Evolutionary conservation across 768 basidiomycete genomes (phyloP).

Genomic region (Mycena pura): DNA sequence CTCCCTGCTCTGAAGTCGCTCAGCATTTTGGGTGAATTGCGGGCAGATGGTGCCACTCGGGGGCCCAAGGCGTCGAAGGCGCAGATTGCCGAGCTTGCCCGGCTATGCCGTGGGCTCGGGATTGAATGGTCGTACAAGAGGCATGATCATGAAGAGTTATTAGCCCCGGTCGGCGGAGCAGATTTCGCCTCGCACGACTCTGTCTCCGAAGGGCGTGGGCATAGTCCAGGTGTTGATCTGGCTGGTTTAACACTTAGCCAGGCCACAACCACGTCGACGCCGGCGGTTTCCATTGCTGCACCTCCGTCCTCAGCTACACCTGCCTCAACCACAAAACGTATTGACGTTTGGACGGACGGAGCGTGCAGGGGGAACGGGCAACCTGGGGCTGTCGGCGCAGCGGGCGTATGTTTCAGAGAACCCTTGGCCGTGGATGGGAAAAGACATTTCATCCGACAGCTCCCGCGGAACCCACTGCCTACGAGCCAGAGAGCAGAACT

Average conservation of each 20-base stretch:
- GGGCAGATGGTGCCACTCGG: background rate
- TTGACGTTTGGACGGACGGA: conserved; percentile 15
- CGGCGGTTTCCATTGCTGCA: no score
- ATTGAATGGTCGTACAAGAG: conserved; percentile 14
- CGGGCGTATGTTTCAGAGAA: background rate
- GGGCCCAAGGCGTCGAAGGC: conserved; percentile 2
- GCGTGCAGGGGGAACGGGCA: conserved; percentile 16
- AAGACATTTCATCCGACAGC: background rate
- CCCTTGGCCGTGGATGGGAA: conserved; percentile 11
- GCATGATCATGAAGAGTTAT: no score
- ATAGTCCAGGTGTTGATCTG: no score
- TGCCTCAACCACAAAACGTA: no score
- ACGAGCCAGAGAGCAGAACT: conserved; percentile 22
- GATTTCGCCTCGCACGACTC: no score
- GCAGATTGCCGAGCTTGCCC: conserved; percentile 10
- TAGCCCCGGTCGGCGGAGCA: no score
- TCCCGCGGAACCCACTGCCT: conserved; percentile 7
- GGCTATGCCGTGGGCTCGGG: conserved; percentile 5
- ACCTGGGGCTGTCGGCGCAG: conserved; percentile 3
- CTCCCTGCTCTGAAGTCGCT: conserved; percentile 22
- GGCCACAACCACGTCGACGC: no score
- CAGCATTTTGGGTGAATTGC: conserved; percentile 8
- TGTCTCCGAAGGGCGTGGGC: no score
- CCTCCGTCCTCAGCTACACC: no score
- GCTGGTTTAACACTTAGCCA: no score